phyloP scores from a whole-genome alignment of 257 asterid genomes.

The Penstemon eatonii region DNA sequence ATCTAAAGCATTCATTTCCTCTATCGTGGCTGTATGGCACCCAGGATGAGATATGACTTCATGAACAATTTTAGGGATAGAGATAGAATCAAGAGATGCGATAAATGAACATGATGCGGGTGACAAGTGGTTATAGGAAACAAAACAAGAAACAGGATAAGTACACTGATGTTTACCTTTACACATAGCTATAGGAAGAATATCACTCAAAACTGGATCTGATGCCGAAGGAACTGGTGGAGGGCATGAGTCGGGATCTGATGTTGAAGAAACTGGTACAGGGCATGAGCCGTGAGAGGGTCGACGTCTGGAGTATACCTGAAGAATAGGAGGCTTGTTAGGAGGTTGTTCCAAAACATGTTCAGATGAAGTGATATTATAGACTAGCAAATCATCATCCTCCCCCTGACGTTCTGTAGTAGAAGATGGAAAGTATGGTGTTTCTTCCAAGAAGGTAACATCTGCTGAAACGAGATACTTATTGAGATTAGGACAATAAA shows the following conservation, averaged over 20 bases:
- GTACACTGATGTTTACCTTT: not conserved
- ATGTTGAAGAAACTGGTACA: not conserved
- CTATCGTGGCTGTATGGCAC: not conserved
- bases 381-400: not conserved
- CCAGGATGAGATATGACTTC: constrained; percentile 1
- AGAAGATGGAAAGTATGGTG: not conserved
- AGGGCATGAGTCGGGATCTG: too few species aligned
- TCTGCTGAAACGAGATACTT: not conserved
- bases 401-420: not conserved
- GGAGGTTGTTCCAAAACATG: not conserved
- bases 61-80: not conserved
- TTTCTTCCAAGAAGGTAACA: not conserved
- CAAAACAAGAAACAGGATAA: not conserved
- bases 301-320: not conserved
- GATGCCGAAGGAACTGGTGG: not conserved
- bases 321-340: not conserved
- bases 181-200: not conserved
- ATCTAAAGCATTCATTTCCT: not conserved
- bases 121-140: not conserved
- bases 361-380: not conserved
- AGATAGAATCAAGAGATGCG: not conserved
- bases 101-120: not conserved
- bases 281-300: not conserved
- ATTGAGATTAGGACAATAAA: not conserved
- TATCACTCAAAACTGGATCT: not conserved